A percentile compares a stretch with the other conserved stretches of the same genome.
These are phyloP conservation scores for Cercospora beticola DNA, from an alignment of 2,329 filamentous ascomycete species.

Conservation along the genomic window DNA sequence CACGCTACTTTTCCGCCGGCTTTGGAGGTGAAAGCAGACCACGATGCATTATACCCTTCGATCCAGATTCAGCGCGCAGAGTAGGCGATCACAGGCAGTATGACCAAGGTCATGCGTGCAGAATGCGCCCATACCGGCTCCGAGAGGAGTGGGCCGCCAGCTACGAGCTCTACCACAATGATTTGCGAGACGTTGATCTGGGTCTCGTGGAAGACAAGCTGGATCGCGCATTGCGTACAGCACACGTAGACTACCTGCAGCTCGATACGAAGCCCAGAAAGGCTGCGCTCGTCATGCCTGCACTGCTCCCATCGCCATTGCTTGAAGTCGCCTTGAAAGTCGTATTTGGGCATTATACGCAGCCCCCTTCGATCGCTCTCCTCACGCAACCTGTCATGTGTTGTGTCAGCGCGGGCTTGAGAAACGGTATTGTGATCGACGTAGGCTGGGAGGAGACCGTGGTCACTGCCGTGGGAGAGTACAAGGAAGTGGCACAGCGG, in stretches of 20 bases:
- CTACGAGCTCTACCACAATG: conserved; percentile 74
- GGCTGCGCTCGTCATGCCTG: conserved; percentile 73
- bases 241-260: conserved; percentile 72
- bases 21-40: conserved; percentile 82
- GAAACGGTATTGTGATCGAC: conserved; percentile 84
- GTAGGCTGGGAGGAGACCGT: conserved; percentile 90
- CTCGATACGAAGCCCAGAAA: conserved; percentile 70
- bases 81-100: conserved; percentile 73
- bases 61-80: conserved; percentile 72
- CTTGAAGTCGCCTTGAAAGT: conserved; percentile 74
- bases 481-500: conserved; percentile 71
- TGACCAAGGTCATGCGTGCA: conserved; percentile 19
- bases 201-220: conserved; percentile 83
- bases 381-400: conserved; percentile 74
- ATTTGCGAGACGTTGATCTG: conserved; percentile 71
- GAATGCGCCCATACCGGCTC: conserved; percentile 44
- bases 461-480: conserved; percentile 86
- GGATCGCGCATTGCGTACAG: conserved; percentile 76
- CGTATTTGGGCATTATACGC: conserved; percentile 76
- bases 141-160: conserved; percentile 62
- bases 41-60: conserved; percentile 68
- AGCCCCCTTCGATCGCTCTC: conserved; percentile 76
- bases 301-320: conserved; percentile 72
- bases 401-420: conserved; percentile 74
- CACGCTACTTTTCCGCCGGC: conserved; percentile 74